Evolutionary conservation across 306 rosid genomes (phyloP), one percentile per base, ranked within the genome.

Genomic region (Lablab purpureus): DNA sequence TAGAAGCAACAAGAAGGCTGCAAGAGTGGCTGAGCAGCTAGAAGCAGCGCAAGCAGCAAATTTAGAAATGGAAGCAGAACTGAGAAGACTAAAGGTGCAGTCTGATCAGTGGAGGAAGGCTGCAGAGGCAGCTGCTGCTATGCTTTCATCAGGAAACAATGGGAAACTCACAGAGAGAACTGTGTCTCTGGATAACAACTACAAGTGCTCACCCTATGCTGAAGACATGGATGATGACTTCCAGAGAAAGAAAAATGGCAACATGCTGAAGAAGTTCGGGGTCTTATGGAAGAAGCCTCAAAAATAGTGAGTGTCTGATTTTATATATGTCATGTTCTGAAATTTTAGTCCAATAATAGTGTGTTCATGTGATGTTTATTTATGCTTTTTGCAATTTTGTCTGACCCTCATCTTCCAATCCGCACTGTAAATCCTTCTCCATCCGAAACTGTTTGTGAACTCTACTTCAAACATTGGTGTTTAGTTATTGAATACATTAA

Each of bases 31-130:
- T 0, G 97, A 92, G 85, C 97, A 94, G 83, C 84, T 94, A 13
- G 96, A 90, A 78, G 94, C 93, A 22, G 90, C 91, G 4, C 97
- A 95, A 80, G 89, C 74, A 21, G 91, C 87, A 6, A 91, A 86
- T 65, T 84, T 84, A 1, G 98, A 96, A 71, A 83, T 89, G 92
- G 99, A 93, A 83, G 84, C 89, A 0, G 99, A 96, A 70, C 74
- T 96, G 65, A 88, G 97, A 87, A 89, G 87, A 81, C 79, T 96
- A 17, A 93, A 89, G 83, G 98, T 96, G 67, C 99, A 96, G 73
- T 90, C 96, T 14, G 96, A 93, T 80, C 99, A 96, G 62, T 96
- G 97, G 98, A 93, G 98, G 80, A 96, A 96, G 72, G 99, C 99
- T 6, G 99, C 99, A 2, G 99, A 96, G 65, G 98, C 99, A 1